Evolutionary conservation across 352 stramenopile genomes (phyloP), one percentile per base, ranked within the genome.

Genomic region (Globisporangium spiculum): DNA sequence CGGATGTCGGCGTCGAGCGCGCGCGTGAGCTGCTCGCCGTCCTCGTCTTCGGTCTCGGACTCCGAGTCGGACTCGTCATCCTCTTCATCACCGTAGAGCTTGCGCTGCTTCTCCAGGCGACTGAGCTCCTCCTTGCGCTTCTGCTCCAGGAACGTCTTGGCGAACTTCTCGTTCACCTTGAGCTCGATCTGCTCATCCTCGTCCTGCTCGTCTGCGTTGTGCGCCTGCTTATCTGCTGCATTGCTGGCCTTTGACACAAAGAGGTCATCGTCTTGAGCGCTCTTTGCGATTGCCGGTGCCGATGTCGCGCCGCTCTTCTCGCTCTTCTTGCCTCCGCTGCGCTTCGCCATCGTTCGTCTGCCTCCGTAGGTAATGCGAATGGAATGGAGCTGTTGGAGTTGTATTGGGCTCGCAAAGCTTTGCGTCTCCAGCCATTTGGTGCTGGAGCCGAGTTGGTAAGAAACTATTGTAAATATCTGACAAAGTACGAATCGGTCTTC

Each of bases 71-170:
- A 78, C 18, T 91, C 82, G 61, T 89, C 76, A 24, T 78, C 70
- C 52, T 80, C 73, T 5, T 67, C 57, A 1, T 52, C 50, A n/a
- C 70, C 52, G 3, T 79, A 44, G 1, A 74, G 71, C 32, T 73
- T 71, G 26, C 81, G 79, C 60, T 80, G 76, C 26, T 80, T 75
- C 54, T 84, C 75, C 5, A 94, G 71, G 2, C 73, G 68, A 16
- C 74, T 79, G 20, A 96, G 83, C 72, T 96, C 88, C 63, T 96
- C 85, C 71, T 93, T 86, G 68, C 84, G 85, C 76, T 96, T 96
- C 41, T 77, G 76, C 68, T 91, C 75, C 60, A 89, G 74, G 65
- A 90, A 94, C 44, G 76, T 70, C 66, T 83, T 82, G 18, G 88
- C 88, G 62, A 90, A 96, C 68, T 88, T 88, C 41, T 80, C 66